Evolutionary conservation across 768 basidiomycete genomes (phyloP).

Genomic region (Leucocoprinus sp.): DNA sequence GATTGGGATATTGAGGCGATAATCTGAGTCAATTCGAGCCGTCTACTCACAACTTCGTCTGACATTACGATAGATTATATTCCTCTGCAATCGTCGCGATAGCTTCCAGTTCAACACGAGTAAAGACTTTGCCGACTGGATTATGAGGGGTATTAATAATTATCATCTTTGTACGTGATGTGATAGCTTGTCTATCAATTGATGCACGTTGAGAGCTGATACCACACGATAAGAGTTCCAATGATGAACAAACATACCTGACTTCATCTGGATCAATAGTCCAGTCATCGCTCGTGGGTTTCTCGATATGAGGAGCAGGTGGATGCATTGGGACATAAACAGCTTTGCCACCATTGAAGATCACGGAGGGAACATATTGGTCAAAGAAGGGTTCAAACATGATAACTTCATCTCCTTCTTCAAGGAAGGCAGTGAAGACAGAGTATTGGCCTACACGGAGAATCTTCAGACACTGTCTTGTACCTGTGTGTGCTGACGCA

Average conservation of each 20-base stretch:
- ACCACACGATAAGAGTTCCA: neutral
- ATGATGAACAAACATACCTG: conserved; percentile 34
- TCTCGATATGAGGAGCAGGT: conserved; percentile 38
- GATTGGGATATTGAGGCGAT: conserved; percentile 8
- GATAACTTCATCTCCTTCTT: conserved; percentile 93
- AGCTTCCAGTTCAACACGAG: conserved; percentile 66
- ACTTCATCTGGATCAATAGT: conserved; percentile 85
- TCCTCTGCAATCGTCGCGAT: conserved; percentile 88
- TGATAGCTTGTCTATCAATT: conserved; percentile 59
- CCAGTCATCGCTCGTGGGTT: conserved; percentile 72
- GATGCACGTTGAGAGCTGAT: neutral
- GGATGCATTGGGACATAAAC: conserved; percentile 96
- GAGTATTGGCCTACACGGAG: conserved; percentile 74
- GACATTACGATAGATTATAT: conserved; percentile 88
- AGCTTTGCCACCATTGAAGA: conserved; percentile 89
- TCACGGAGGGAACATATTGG: conserved; percentile 87
- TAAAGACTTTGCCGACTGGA: conserved; percentile 97
- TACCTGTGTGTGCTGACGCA: conserved; percentile 18
- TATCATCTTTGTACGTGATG: conserved; percentile 87
- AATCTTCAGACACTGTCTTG: neutral
- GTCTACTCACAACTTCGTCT: conserved; percentile 83
- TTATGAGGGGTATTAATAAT: conserved; percentile 97
- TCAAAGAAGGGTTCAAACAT: conserved; percentile 99
- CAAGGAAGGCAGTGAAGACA: conserved; percentile 85
- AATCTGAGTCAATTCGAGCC: neutral